Conservation (phyloP, 2,329 filamentous ascomycete species). For the Penicillium sp. region DNA sequence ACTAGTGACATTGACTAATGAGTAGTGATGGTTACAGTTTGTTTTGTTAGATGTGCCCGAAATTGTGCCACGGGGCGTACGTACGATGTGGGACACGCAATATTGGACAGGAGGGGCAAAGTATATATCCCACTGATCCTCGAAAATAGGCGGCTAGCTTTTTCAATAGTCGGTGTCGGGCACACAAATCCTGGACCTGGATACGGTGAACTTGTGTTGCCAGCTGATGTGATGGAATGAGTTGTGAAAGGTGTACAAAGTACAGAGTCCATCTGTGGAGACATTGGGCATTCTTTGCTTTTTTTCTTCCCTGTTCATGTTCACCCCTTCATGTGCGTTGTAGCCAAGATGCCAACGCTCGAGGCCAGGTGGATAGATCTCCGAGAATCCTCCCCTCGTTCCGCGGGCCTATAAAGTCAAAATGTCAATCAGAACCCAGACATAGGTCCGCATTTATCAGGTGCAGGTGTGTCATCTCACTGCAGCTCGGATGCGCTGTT, state of each 20-base stretch:
- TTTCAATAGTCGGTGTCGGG: not conserved
- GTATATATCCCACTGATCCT: not conserved
- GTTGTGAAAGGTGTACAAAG: not conserved
- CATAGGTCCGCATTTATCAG: constrained; percentile 2
- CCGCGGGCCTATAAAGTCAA: not conserved
- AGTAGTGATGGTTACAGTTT: not conserved
- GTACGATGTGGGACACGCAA: not conserved
- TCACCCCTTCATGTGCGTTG: not conserved
- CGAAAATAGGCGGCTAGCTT: not conserved
- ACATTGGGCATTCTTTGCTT: not conserved
- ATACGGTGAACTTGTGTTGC: not conserved
- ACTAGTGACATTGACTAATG: too few relatives aligned
- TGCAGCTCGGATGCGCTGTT: constrained; percentile 10
- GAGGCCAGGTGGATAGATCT: constrained; percentile 1
- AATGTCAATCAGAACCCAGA: constrained; percentile 4
- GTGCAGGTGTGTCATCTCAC: constrained; percentile 21
- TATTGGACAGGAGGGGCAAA: not conserved
- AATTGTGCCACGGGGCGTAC: not conserved
- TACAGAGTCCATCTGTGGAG: not conserved
- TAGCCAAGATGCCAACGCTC: not conserved
- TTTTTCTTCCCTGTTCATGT: not conserved
- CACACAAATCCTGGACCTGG: not conserved
- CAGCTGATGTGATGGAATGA: not conserved
- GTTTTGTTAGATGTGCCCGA: not conserved
- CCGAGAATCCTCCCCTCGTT: constrained; percentile 3